These are phyloP conservation scores for Hysterium pulicare DNA, from an alignment of 2,329 filamentous ascomycete genomes.

Conservation along the genomic window DNA sequence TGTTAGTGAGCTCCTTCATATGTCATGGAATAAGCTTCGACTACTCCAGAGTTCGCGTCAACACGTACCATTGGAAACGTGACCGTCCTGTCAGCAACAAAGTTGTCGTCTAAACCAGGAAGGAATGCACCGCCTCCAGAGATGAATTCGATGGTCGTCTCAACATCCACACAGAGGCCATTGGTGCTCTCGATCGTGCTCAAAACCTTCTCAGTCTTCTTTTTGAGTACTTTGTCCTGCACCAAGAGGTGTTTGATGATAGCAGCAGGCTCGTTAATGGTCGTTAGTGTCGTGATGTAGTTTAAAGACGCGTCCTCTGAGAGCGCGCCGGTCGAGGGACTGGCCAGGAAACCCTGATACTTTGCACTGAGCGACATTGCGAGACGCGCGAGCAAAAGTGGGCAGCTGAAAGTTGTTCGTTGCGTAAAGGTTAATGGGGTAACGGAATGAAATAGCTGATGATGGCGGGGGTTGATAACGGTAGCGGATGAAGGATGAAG, in stretches of 20 bases:
- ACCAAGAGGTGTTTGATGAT: conserved; percentile 79
- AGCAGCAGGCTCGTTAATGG: conserved; percentile 65
- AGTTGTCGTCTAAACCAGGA: conserved; percentile 89
- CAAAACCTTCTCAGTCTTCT: conserved; percentile 76
- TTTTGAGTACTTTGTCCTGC: conserved; percentile 71
- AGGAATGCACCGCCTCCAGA: conserved; percentile 81
- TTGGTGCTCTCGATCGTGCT: conserved; percentile 68
- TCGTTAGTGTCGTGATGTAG: conserved; percentile 86
- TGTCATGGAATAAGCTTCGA: conserved; percentile 1
- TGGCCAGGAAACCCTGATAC: conserved; percentile 46
- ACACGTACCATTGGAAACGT: conserved; percentile 73
- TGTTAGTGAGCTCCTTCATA: conserved; percentile 6
- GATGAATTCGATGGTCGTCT: conserved; percentile 79
- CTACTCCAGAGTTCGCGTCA: not conserved
- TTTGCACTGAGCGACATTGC: conserved; percentile 38
- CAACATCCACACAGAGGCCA: conserved; percentile 71
- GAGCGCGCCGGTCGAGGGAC: conserved; percentile 42
- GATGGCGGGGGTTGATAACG: no score
- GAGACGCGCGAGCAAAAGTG: conserved; percentile 10
- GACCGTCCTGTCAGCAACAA: conserved; percentile 77
- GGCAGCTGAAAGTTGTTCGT: not conserved
- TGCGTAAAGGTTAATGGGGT: no score
- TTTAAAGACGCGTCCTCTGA: conserved; percentile 52
- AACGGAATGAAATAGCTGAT: conserved; percentile 1
- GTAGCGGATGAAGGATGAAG: not conserved